Evolutionary conservation across 2,329 filamentous ascomycete species (phyloP).

Genomic region (Fusarium sp.): DNA sequence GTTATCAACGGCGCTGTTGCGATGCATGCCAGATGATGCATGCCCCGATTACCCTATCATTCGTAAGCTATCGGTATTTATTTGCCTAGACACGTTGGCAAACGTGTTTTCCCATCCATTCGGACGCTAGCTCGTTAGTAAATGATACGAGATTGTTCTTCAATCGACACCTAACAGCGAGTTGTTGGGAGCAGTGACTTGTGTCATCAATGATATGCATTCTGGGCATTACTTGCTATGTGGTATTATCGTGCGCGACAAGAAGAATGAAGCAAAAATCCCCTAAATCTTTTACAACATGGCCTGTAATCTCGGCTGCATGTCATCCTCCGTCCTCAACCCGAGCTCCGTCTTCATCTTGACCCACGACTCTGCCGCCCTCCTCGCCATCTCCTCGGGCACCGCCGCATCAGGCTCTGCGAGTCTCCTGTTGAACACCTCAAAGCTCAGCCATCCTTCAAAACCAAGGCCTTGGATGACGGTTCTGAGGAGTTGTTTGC

Average conservation of each 20-base stretch:
- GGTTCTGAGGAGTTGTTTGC: constrained; percentile 68
- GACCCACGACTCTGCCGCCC: constrained; percentile 63
- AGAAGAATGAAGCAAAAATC: not conserved
- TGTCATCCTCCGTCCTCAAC: constrained; percentile 40
- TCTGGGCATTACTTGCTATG: not conserved
- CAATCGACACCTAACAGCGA: no score
- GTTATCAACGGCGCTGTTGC: not conserved
- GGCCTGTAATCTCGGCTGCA: constrained; percentile 46
- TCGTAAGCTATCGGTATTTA: not conserved
- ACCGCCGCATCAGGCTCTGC: constrained; percentile 72
- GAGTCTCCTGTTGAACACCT: constrained; percentile 68
- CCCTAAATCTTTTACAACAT: constrained; percentile 43
- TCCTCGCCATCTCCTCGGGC: constrained; percentile 65
- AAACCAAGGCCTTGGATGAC: constrained; percentile 74
- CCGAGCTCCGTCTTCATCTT: constrained; percentile 55
- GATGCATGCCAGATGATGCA: not conserved
- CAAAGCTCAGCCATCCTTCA: constrained; percentile 77
- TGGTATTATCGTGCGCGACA: not conserved
- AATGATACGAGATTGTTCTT: not conserved
- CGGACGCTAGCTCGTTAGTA: not conserved
- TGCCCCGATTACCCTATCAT: not conserved
- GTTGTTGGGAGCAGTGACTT: not conserved
- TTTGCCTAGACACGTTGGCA: not conserved
- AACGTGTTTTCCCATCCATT: not conserved
- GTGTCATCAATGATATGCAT: not conserved